Evolutionary conservation across 768 basidiomycete genomes (phyloP).

Genomic region (Lentinula lateritia): DNA sequence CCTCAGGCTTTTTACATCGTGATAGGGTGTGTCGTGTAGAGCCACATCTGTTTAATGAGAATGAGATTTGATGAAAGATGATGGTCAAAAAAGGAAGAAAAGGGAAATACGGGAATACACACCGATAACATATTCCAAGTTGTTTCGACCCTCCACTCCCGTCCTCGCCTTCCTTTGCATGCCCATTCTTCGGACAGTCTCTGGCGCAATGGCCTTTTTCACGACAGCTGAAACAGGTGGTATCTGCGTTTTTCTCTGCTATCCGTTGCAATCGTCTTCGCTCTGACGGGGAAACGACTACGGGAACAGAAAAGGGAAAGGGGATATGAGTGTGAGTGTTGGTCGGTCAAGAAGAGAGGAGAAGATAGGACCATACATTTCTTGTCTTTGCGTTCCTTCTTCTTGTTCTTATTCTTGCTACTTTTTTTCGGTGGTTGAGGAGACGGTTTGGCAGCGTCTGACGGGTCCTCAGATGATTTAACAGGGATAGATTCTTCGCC

Average conservation of each 20-base stretch:
- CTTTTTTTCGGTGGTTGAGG: constrained; percentile 7
- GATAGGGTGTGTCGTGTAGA: constrained; percentile 74
- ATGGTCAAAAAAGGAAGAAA: background rate
- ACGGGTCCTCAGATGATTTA: background rate
- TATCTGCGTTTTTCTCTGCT: constrained; percentile 47
- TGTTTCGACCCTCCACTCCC: constrained; percentile 17
- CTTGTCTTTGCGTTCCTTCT: constrained; percentile 9
- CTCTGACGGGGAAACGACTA: constrained; percentile 35
- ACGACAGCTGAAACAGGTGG: constrained; percentile 84
- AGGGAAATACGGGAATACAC: constrained; percentile 13
- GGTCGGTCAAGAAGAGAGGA: constrained; percentile 11
- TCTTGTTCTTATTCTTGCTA: constrained; percentile 11
- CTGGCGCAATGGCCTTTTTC: constrained; percentile 77
- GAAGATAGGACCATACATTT: background rate
- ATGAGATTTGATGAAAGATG: background rate
- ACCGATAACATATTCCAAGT: constrained; percentile 73
- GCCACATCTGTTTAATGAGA: constrained; percentile 58
- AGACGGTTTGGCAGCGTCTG: constrained; percentile 5
- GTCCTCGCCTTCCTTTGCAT: background rate
- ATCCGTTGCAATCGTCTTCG: constrained; percentile 60
- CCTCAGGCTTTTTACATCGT: constrained; percentile 62
- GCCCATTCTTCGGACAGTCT: constrained; percentile 54
- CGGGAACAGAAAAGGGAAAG: too few species aligned
- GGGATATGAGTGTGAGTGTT: background rate
- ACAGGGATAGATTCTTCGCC: background rate